Base-by-base conservation (phyloP, 2,329 filamentous ascomycete species). In the Remersonia thermophila region DNA sequence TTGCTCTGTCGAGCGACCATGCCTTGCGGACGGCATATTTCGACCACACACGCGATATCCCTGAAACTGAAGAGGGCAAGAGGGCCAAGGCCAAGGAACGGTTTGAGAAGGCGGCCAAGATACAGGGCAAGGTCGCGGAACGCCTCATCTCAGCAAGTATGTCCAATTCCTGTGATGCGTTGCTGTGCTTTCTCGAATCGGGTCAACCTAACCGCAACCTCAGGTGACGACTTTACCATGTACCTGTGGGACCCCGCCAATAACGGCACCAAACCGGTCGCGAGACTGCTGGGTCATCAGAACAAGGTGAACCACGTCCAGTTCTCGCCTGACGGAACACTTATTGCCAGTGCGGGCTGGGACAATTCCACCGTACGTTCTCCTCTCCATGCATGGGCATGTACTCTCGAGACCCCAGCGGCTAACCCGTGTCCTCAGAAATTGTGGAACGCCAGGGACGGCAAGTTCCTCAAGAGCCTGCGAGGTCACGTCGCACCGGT, bases 291-390 rank as follows among this genome's bases (percentile, higher is more conserved):
- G n/a, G 91, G 91, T 2, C 91, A 98, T 53, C 85, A 95, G 56
- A 96, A 96, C 61, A 83, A 89, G 54, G 87, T 96, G 48, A 95
- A 96, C 57, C 83, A 95, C 55, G 87, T 96, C 32, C 82, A 80
- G 0, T 96, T 96, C 60, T 94, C 85, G 1, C 86, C 89, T 0
- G 87, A 96, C 52, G 89, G 86, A 25, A 69, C 74, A 7, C 71
- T 89, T 40, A 86, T 98, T 49, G 91, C 91, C 7, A 93, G 83
- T 27, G 79, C 83, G 7, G 80, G 80, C 3, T 98, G 89, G 63
- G 91, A 98, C 57, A 98, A 96, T 55, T 20, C 52, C 52, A 59
- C 58, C 9, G 43, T 46, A 11, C 32, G 43, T 37, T 10, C 8
- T 18, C 27, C 11, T 27, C 25, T 14, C 5, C 9, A 23, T 23